Percentiles rank a stretch among this genome's conserved stretches.
phyloP scores from a whole-genome alignment of 768 basidiomycete species.

The Tricholoma sp. region DNA sequence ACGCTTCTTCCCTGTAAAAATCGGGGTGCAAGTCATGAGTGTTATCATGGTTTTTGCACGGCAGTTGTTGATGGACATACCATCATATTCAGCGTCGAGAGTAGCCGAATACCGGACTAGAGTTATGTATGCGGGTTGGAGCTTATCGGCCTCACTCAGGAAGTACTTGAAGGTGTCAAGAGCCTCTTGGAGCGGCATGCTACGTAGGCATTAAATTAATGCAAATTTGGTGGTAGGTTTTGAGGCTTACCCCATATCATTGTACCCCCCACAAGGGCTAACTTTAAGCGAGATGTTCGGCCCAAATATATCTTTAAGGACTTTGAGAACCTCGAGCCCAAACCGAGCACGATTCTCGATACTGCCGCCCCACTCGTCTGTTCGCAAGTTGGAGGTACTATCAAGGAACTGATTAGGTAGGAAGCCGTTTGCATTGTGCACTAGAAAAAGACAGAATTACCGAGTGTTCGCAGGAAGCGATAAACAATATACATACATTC shows the following conservation, averaged over 20 bases:
- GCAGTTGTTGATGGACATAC: conserved; percentile 13
- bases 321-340: conserved; percentile 45
- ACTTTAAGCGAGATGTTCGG: conserved; percentile 40
- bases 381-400: conserved; percentile 41
- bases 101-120: conserved; percentile 22
- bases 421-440: conserved; percentile 42
- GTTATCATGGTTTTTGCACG: neutral
- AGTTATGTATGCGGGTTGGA: conserved; percentile 27
- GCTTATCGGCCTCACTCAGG: conserved; percentile 33
- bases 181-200: conserved; percentile 41
- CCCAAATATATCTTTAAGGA: conserved; percentile 34
- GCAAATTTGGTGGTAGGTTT: neutral
- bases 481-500: conserved; percentile 29
- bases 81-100: conserved; percentile 25
- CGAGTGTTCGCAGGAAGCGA: neutral
- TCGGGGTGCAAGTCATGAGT: too few relatives aligned
- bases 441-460: conserved; percentile 9
- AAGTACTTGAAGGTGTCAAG: conserved; percentile 37
- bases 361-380: conserved; percentile 57
- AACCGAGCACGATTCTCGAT: conserved; percentile 55
- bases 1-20: conserved; percentile 23
- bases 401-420: conserved; percentile 49
- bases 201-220: conserved; percentile 4
- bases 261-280: conserved; percentile 38
- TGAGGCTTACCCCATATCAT: conserved; percentile 36